Evolutionary conservation across 139 green algal species (phyloP).

Genomic region (Ostreobium quekettii): DNA sequence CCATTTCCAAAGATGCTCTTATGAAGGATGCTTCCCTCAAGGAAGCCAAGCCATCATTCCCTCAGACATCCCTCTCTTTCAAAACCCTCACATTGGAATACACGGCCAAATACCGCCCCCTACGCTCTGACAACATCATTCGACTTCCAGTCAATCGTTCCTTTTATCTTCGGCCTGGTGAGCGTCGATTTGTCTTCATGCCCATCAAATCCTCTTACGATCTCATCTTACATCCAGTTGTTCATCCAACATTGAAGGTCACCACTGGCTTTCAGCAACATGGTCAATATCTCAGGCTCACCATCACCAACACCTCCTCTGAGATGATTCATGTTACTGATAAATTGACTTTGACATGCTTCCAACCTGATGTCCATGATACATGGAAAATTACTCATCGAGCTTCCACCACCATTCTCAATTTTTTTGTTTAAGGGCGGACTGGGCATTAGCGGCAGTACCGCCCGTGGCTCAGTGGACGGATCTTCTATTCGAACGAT

Average conservation of each 20-base stretch:
- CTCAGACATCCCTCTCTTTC: not conserved
- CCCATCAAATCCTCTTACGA: not conserved
- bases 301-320: not conserved
- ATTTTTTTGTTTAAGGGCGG: not conserved
- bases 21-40: not conserved
- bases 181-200: not conserved
- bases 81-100: not conserved
- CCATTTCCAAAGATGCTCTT: too few species aligned
- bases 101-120: not conserved
- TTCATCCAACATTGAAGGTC: not conserved
- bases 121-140: not conserved
- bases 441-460: not conserved
- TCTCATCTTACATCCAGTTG: constrained; percentile 1
- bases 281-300: not conserved
- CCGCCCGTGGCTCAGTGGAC: not conserved
- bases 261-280: not conserved
- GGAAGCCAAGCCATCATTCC: not conserved
- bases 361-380: too few species aligned
- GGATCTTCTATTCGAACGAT: not conserved
- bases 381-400: too few species aligned
- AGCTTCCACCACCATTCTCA: too few species aligned
- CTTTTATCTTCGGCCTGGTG: not conserved
- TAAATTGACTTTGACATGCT: not conserved
- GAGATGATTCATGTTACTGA: not conserved
- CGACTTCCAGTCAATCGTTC: constrained; percentile 1